Evolutionary conservation across 108 stramenopile species (phyloP).

Genomic region (Stephanodiscus minutulus): DNA sequence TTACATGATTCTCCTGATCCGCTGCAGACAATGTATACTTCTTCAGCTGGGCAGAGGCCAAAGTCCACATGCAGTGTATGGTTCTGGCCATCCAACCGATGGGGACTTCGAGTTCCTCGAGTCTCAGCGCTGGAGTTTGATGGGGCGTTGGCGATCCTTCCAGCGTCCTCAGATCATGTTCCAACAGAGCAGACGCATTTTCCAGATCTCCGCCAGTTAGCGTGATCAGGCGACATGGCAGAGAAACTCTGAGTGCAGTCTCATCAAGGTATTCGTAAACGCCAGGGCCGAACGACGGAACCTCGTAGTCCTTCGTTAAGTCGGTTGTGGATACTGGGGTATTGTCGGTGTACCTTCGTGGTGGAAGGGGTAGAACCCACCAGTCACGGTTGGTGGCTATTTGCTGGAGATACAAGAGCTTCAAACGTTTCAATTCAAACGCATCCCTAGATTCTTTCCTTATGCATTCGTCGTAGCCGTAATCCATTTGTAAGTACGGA

Average conservation of each 20-base stretch:
- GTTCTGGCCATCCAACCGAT: slow-evolving; percentile 14
- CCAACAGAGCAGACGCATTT: not conserved
- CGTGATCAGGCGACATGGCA: slow-evolving; percentile 16
- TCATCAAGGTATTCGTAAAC: slow-evolving; percentile 16
- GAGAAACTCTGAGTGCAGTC: slow-evolving; percentile 10
- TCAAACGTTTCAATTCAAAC: slow-evolving; percentile 21
- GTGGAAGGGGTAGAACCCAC: slow-evolving; percentile 12
- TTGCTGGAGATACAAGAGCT: slow-evolving; percentile 9
- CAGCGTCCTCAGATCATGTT: slow-evolving; percentile 13
- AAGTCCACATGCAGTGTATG: slow-evolving; percentile 13
- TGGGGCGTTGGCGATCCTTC: not conserved
- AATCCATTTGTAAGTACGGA: slow-evolving; percentile 16
- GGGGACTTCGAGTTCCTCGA: slow-evolving; percentile 16
- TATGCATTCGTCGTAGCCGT: slow-evolving; percentile 21
- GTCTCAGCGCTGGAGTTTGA: slow-evolving; percentile 9
- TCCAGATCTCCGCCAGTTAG: slow-evolving; percentile 15
- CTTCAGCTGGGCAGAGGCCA: not conserved
- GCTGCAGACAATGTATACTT: not conserved
- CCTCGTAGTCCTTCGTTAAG: slow-evolving; percentile 11
- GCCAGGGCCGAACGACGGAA: slow-evolving; percentile 12
- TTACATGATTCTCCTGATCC: slow-evolving; percentile 1
- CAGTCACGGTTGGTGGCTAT: slow-evolving; percentile 3
- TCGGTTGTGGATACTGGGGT: slow-evolving; percentile 14
- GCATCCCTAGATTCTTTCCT: slow-evolving; percentile 10
- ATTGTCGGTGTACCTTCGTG: not conserved